Conservation (phyloP, 495 filamentous ascomycete species). For the Platismatia glauca region DNA sequence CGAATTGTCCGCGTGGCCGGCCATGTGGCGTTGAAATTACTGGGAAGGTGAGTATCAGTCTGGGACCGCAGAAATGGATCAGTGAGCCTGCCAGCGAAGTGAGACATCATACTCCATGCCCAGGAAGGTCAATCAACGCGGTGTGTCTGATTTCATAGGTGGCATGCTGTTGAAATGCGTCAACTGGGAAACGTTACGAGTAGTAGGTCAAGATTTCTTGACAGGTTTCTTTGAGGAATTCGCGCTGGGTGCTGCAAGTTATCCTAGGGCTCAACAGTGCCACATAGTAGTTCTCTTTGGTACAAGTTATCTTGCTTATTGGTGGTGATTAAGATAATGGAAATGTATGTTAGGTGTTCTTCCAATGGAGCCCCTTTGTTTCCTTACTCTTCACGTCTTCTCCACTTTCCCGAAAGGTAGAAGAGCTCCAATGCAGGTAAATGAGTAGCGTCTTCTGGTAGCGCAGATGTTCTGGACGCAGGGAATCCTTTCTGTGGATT, state of each 20-base stretch:
- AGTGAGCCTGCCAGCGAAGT: not conserved
- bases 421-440: not conserved
- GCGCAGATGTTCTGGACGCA: no score
- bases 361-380: not conserved
- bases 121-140: not conserved
- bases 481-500: no score
- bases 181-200: not conserved
- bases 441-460: constrained; percentile 2
- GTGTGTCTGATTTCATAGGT: not conserved
- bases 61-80: not conserved
- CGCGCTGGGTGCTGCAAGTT: not conserved
- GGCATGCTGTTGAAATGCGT: not conserved
- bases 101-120: not conserved
- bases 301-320: not conserved
- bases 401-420: not conserved
- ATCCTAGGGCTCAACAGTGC: not conserved
- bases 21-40: not conserved
- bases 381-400: not conserved
- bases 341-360: not conserved
- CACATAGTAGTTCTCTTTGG: not conserved
- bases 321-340: not conserved
- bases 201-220: not conserved
- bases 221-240: not conserved
- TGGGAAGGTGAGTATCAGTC: not conserved
- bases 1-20: not conserved